Evolutionary conservation across 2,329 filamentous ascomycete genomes (phyloP).

Genomic region (Pseudocercospora pini-densiflorae): DNA sequence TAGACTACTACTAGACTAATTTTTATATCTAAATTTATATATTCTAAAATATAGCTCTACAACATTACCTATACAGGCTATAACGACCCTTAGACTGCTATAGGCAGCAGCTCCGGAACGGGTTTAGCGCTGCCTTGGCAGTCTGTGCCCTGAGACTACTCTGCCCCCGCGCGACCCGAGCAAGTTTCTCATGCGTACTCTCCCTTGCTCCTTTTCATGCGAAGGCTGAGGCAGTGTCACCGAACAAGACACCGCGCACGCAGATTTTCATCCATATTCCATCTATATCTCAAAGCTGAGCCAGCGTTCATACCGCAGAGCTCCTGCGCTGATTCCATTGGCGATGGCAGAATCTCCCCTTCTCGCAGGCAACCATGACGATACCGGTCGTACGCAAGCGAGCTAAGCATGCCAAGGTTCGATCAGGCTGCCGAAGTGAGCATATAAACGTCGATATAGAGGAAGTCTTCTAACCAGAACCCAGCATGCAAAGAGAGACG

Average conservation of each 20-base stretch:
- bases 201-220: too few species aligned
- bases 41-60: too few species aligned
- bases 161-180: too few species aligned
- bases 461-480: not conserved
- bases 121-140: too few species aligned
- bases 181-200: too few species aligned
- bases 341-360: not conserved
- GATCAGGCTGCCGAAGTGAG: constrained; percentile 17
- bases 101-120: too few species aligned
- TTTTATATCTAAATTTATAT: too few species aligned
- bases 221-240: not conserved
- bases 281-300: not conserved
- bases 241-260: not conserved
- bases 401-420: constrained; percentile 19
- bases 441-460: not conserved
- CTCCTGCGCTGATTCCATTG: not conserved
- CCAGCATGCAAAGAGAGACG: constrained; percentile 13
- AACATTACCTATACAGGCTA: too few species aligned
- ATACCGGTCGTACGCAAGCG: constrained; percentile 18
- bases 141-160: too few species aligned
- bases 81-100: too few species aligned
- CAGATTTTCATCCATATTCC: not conserved
- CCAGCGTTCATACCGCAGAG: not conserved
- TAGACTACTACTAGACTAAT: too few species aligned
- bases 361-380: constrained; percentile 8